phyloP scores from a whole-genome alignment of 306 rosid genomes.

The Parietaria judaica region DNA sequence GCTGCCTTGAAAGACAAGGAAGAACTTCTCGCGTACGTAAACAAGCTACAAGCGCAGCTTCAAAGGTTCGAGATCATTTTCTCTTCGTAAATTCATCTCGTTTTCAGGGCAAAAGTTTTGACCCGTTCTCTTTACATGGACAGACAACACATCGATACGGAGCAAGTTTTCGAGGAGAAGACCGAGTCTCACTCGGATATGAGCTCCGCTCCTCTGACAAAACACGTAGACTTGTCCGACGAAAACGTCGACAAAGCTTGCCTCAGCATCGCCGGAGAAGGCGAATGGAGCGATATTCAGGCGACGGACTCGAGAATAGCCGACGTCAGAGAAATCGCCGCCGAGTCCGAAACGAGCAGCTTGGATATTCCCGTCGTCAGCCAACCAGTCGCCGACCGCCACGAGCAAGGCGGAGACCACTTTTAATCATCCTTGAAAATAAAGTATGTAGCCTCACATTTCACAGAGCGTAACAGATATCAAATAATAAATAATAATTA shows the following conservation, averaged over 20 bases:
- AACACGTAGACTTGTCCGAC: constrained; percentile 75
- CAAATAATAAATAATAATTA: constrained; percentile 25
- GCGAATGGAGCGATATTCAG: constrained; percentile 91
- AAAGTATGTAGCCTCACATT: constrained; percentile 6
- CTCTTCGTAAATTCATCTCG: background rate
- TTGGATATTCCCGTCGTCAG: constrained; percentile 86
- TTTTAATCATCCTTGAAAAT: constrained; percentile 56
- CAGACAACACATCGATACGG: constrained; percentile 78
- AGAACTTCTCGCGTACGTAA: constrained; percentile 77
- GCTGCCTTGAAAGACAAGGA: constrained; percentile 68
- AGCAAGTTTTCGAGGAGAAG: constrained; percentile 77
- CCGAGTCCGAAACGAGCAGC: constrained; percentile 72
- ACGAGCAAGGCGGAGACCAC: constrained; percentile 57
- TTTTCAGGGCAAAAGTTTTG: too few relatives aligned
- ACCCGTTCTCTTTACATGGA: constrained; percentile 1
- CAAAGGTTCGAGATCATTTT: constrained; percentile 56
- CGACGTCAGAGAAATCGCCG: constrained; percentile 80
- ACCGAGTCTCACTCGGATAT: constrained; percentile 68
- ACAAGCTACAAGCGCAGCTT: constrained; percentile 75
- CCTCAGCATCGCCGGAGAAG: constrained; percentile 69
- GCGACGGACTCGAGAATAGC: constrained; percentile 88
- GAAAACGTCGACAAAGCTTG: constrained; percentile 98
- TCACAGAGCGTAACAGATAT: constrained; percentile 15
- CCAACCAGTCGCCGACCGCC: constrained; percentile 55
- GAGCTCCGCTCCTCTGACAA: constrained; percentile 41